These are phyloP conservation scores for Zea luxurians DNA, from an alignment of 176 grass and related monocot species.

Conservation along the genomic window DNA sequence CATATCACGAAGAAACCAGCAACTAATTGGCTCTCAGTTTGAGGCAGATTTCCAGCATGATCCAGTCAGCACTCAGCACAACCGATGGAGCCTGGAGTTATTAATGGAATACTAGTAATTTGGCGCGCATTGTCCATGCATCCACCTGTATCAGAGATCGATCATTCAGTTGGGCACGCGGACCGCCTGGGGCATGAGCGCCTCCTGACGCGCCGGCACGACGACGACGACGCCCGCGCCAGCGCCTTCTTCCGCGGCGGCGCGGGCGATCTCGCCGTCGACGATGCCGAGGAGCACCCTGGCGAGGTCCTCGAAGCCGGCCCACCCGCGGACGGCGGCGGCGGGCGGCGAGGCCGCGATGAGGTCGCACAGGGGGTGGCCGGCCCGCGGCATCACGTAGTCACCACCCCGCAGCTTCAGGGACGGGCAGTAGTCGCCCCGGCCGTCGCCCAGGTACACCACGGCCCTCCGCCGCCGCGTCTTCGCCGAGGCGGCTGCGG, in stretches of 20 bases:
- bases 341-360: slow-evolving; percentile 32
- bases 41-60: not conserved
- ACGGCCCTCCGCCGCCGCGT: slow-evolving; percentile 37
- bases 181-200: not conserved
- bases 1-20: not conserved
- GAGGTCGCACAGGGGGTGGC: slow-evolving; percentile 76
- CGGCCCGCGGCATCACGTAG: slow-evolving; percentile 73
- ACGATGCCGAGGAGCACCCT: slow-evolving; percentile 61
- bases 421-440: slow-evolving; percentile 81
- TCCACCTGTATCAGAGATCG: not conserved
- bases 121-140: not conserved
- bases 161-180: slow-evolving; percentile 16
- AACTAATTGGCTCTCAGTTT: not conserved
- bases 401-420: slow-evolving; percentile 54
- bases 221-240: not conserved
- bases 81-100: not conserved
- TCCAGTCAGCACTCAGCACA: not conserved
- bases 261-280: slow-evolving; percentile 8
- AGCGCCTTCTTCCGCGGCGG: not conserved
- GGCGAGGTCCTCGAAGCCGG: slow-evolving; percentile 50
- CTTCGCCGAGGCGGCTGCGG: not conserved
- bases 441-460: slow-evolving; percentile 80
- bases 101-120: not conserved
- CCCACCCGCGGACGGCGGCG: slow-evolving; percentile 55
- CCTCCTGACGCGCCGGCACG: not conserved